Base-by-base conservation (phyloP, 345 rosid genomes). In the Passiflora organensis region DNA sequence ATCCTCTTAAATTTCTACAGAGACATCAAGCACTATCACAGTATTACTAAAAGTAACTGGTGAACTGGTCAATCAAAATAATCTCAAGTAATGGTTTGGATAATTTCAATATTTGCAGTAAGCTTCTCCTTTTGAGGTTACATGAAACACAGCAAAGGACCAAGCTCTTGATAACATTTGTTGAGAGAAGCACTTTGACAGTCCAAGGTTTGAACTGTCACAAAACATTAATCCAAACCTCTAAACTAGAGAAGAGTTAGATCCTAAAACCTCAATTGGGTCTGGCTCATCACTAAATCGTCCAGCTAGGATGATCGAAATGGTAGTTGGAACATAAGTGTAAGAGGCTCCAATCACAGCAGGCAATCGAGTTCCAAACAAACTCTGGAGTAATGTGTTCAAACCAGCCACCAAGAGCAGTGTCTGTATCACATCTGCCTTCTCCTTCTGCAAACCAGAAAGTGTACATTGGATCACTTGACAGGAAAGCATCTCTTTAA, bases 401-500 rank as follows among this genome's bases (percentile, higher is more conserved):
- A 94, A 62, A 56, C 99, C 97, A 72, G 99, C 87, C 62, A 89
- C 97, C 78, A 94, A 89, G 22, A 94, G 88, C 51, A 94, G 63
- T 28, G 97, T 89, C 80, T 89, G 97, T 68, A 94, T 83, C 70
- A 94, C 91, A 68, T 80, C 68, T 0, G 96, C 96, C 82, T 89
- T 94, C 80, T 94, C 97, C 70, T 79, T 95, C 99, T 93, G 62
- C 55, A 55, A 66, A 42, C 58, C 60, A 48, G 59, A 6, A 53
- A 25, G 49, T 44, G 14, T 41, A 41, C 34, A 2, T 28, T 8
- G 8, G 34, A 28, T 28, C 34, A 28, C 8, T 28, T 28, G 3
- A 28, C 34, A 2, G 8, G 34, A 28, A 28, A 51, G 14, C 36
- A 18, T 58, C 13, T 53, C 19, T 16, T 39, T 17, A 17, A 20